A percentile compares a stretch with the other conserved stretches of the same genome.
Evolutionary conservation across 2,329 filamentous ascomycete species (phyloP).

Genomic region (Pezicula radicicola): DNA sequence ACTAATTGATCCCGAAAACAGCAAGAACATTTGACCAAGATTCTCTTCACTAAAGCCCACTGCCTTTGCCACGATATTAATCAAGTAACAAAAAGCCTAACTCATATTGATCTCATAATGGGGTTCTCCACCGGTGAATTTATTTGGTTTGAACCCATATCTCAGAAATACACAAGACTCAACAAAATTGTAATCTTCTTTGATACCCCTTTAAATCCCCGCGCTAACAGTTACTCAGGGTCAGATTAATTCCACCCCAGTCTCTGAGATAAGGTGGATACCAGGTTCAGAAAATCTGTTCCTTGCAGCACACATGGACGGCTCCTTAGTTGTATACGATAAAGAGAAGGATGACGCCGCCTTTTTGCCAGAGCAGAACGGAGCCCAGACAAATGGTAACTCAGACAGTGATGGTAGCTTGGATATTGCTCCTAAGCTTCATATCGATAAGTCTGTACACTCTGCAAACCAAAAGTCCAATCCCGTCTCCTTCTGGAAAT

Average conservation of each 20-base stretch:
- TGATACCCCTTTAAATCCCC: neutral
- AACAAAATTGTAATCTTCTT: conserved; percentile 77
- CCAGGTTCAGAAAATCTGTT: conserved; percentile 93
- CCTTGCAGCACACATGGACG: conserved; percentile 88
- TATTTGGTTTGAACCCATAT: conserved; percentile 97
- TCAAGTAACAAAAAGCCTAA: conserved; percentile 69
- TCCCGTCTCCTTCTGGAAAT: conserved; percentile 87
- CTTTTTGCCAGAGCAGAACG: conserved; percentile 68
- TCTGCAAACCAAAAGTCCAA: conserved; percentile 93
- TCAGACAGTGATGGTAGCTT: conserved; percentile 24
- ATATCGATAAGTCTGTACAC: conserved; percentile 85
- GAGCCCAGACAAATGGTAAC: conserved; percentile 24
- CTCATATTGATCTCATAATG: conserved; percentile 88
- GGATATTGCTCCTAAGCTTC: conserved; percentile 47
- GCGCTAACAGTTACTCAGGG: conserved; percentile 49
- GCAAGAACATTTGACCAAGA: conserved; percentile 90
- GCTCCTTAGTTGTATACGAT: conserved; percentile 88
- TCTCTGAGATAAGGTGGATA: conserved; percentile 88
- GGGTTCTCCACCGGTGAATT: conserved; percentile 96
- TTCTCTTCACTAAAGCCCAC: conserved; percentile 94
- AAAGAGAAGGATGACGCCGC: conserved; percentile 91
- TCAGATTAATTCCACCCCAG: conserved; percentile 79
- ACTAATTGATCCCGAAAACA: conserved; percentile 35
- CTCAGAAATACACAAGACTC: conserved; percentile 89
- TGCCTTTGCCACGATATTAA: conserved; percentile 95